Base-by-base conservation (phyloP, 1,284 basidiomycete genomes). In the Heterobasidion annosum region DNA sequence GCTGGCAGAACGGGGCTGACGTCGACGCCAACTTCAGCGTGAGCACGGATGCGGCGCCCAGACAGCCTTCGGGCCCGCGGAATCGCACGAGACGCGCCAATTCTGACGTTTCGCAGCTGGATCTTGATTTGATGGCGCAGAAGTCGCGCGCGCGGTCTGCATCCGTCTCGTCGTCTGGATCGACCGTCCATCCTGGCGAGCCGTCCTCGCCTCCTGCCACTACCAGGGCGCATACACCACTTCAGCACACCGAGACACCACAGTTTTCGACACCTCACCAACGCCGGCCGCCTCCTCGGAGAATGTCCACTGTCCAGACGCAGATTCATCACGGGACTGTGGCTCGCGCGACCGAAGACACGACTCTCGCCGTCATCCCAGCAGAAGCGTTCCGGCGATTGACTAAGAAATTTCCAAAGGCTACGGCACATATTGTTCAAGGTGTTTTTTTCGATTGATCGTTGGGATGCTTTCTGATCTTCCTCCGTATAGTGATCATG, bases 351-450 rank as follows among this genome's bases (percentile, higher is more conserved):
- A 89, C 88, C 1, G 88, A 91, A 54, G 96, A 99, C 66, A 93
- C 92, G 3, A 98, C 96, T 0, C 74, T 99, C 8, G 97, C 96
- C n/a, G 96, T 99, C 13, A 98, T 99, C 54, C 97, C 96, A 4
- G 95, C 96, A 1, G 93, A 98, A 67, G 97, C 96, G 3, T 99
- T 99, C 73, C 81, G 87, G 58, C 75, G 93, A 48, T 74, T 93
- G 47, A 98, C 95, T 0, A 91, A 93, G 68, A 94, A 96, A 66
- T 98, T 91, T 63, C 96, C 96, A 0, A 98, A 98, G 64, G 93
- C 97, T 1, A 92, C 93, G 18, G 94, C 95, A 1, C 93, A 98
- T 65, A 97, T 99, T 57, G 95, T 99, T 1, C 93, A 96, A 80
- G 89, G 89, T 85, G 62, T 48, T 10, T 50, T 42, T 12, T 35